Conservation (phyloP, 83 land plant genomes). For the Diphasiastrum complanatum region DNA sequence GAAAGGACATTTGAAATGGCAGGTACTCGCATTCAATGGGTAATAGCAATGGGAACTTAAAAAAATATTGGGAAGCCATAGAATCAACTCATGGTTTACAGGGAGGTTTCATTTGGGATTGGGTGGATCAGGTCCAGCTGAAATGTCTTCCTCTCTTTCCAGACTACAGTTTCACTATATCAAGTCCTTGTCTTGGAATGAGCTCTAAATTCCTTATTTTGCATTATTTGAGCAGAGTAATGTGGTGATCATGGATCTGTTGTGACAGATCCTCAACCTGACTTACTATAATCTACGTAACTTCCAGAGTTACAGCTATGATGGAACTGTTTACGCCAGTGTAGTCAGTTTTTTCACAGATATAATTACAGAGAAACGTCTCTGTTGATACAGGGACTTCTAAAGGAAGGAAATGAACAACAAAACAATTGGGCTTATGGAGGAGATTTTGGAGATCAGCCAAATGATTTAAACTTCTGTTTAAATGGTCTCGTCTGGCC, state of each 20-base stretch:
- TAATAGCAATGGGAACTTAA: constrained; percentile 90
- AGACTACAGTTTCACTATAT: too few species aligned
- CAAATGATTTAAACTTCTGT: constrained; percentile 94
- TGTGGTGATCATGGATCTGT: too few species aligned
- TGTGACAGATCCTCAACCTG: too few species aligned
- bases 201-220: neutral
- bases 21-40: constrained; percentile 99
- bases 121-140: constrained; percentile 86
- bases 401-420: constrained; percentile 59
- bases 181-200: neutral
- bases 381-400: constrained; percentile 46
- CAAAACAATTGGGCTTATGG: constrained; percentile 91
- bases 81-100: constrained; percentile 82
- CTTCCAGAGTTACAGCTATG: too few species aligned
- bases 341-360: constrained; percentile 1
- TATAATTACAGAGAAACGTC: neutral
- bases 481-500: constrained; percentile 87
- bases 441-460: constrained; percentile 93
- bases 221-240: neutral
- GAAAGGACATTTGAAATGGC: too few species aligned
- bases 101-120: constrained; percentile 99
- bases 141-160: neutral
- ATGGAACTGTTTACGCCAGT: too few species aligned
- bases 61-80: constrained; percentile 94
- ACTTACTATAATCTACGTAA: too few species aligned